Conservation (phyloP, 2,329 filamentous ascomycete species). For the Stenocarpella maydis region DNA sequence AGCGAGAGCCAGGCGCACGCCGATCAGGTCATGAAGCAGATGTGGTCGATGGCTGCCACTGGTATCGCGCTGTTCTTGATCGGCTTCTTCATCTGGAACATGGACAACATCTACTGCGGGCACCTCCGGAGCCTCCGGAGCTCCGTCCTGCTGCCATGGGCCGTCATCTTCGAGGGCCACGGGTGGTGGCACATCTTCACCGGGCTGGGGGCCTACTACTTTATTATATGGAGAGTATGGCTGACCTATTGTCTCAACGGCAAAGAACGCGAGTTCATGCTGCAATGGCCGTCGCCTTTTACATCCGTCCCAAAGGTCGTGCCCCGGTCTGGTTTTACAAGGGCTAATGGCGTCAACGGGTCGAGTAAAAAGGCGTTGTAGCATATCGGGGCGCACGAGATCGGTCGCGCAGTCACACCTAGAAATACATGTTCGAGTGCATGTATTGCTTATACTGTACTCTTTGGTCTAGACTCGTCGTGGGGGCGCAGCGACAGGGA, state of each 20-base stretch:
- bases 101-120: slow-evolving; percentile 81
- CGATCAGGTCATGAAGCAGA: slow-evolving; percentile 58
- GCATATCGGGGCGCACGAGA: background rate
- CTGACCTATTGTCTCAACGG: slow-evolving; percentile 79
- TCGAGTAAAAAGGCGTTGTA: slow-evolving; percentile 30
- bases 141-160: slow-evolving; percentile 79
- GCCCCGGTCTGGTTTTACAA: slow-evolving; percentile 34
- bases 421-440: background rate
- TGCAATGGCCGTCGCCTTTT: slow-evolving; percentile 73
- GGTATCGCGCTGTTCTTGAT: slow-evolving; percentile 76
- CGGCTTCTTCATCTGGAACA: slow-evolving; percentile 79
- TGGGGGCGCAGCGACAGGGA: background rate
- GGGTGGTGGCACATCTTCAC: slow-evolving; percentile 80
- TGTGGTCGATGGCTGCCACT: slow-evolving; percentile 78
- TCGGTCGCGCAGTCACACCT: background rate
- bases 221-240: slow-evolving; percentile 86
- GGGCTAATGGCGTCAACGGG: slow-evolving; percentile 22
- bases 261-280: slow-evolving; percentile 73
- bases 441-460: background rate
- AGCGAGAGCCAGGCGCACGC: slow-evolving; percentile 57
- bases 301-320: slow-evolving; percentile 60
- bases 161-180: slow-evolving; percentile 70
- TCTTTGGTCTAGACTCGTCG: background rate
- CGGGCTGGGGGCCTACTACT: slow-evolving; percentile 82
- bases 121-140: slow-evolving; percentile 71